Percentiles rank a stretch among this genome's conserved stretches.
These are phyloP conservation scores for Cystobasidium tubakii DNA, from an alignment of 768 basidiomycete species.

Conservation along the genomic window DNA sequence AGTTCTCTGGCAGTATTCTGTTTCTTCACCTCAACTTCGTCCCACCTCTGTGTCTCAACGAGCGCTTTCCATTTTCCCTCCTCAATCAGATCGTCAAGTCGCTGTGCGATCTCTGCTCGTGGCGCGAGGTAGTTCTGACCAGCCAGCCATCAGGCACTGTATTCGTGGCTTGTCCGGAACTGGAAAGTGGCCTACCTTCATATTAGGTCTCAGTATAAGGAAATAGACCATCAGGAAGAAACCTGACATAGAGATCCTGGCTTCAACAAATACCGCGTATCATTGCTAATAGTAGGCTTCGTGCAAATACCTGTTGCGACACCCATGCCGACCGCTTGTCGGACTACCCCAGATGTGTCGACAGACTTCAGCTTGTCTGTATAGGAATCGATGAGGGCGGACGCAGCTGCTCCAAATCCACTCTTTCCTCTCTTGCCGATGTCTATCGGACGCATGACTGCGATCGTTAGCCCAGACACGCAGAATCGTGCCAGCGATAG, in stretches of 20 bases:
- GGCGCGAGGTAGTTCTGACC: neutral
- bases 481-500: too few species aligned
- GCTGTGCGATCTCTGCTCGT: neutral
- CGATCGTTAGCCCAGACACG: neutral
- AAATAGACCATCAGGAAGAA: constrained; percentile 16
- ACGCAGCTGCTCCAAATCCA: constrained; percentile 8
- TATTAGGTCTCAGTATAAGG: neutral
- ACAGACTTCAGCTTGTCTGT: constrained; percentile 33
- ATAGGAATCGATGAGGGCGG: constrained; percentile 13
- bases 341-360: constrained; percentile 12
- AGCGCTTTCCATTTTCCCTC: neutral
- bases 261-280: too few species aligned
- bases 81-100: neutral
- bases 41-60: neutral
- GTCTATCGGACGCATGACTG: neutral
- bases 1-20: neutral
- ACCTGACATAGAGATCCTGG: neutral
- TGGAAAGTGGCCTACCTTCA: neutral
- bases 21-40: neutral
- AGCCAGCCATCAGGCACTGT: too few species aligned
- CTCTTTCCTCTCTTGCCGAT: neutral
- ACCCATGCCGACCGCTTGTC: constrained; percentile 5
- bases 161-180: too few species aligned
- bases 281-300: too few species aligned
- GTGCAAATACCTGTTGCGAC: neutral